Conservation (phyloP, 257 asterid genomes). For the Leptodermis oblonga region DNA sequence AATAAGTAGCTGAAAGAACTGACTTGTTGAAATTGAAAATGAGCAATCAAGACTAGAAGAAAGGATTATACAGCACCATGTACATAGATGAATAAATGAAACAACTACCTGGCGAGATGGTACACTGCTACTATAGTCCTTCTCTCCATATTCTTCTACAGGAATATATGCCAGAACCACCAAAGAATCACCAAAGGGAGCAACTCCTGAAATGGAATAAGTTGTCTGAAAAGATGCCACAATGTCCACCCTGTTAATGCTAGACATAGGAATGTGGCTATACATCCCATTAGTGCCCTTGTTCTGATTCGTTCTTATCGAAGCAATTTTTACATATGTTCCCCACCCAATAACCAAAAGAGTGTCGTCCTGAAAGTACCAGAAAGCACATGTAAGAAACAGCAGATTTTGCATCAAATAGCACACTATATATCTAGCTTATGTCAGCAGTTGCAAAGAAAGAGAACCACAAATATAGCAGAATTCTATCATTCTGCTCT, state of each 20-base stretch:
- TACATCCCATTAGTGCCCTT: constrained; percentile 58
- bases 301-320: constrained; percentile 63
- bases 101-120: constrained; percentile 87
- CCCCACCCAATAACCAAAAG: constrained; percentile 99
- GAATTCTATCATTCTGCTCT: background rate
- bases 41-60: background rate
- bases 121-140: constrained; percentile 63
- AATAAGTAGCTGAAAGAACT: too few species aligned
- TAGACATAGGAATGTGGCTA: constrained; percentile 59
- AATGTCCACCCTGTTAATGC: constrained; percentile 87
- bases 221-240: constrained; percentile 95
- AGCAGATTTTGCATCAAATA: constrained; percentile 6
- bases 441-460: background rate
- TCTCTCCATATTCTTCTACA: constrained; percentile 80
- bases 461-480: background rate
- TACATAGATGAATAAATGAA: constrained; percentile 10
- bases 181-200: constrained; percentile 97
- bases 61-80: background rate
- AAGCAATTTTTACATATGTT: constrained; percentile 77
- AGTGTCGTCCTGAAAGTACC: constrained; percentile 68
- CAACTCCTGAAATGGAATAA: constrained; percentile 94
- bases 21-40: background rate
- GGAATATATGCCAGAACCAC: constrained; percentile 90
- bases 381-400: constrained; percentile 26
- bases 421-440: background rate